Base-by-base conservation (phyloP, 2,329 filamentous ascomycete genomes). In the Penicillium sp. region DNA sequence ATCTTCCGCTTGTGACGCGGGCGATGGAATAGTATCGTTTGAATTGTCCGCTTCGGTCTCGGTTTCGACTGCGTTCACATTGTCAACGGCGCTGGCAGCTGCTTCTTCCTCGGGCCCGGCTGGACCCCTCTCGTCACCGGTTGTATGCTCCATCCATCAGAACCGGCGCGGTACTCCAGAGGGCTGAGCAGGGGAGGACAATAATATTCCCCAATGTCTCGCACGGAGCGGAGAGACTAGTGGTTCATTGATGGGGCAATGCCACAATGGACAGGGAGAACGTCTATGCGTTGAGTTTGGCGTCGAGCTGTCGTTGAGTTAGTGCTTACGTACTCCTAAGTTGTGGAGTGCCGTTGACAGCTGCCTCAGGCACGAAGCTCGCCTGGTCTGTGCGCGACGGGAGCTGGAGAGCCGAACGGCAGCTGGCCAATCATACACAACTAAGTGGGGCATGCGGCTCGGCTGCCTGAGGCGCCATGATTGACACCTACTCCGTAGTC, bases 81-180 rank as follows among this genome's bases (percentile, higher is more conserved):
- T 5, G 9, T 46, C 12, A 20, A 6, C 24, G 26, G 24, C n/a
- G 30, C 38, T 40, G 9, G 24, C 55, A 28, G 16, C 54, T 28
- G 30, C 55, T 42, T 47, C 20, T 28, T 23, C 24, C 18, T 33
- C 51, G 40, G 48, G 51, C 43, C 45, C 46, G 40, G 28, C 28
- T 43, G 51, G 33, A 33, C 51, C 56, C 47, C 47, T 59, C 52
- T 56, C 52, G 28, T 59, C 57, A 59, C 52, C 47, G 52, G 35
- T 47, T 52, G 57, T 46, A 52, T 59, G 47, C 57, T 59, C 57
- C 57, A 59, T 59, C 57, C 55, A 57, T 59, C 42, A 57, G 57
- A 21, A 23, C 21, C 20, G 7, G 40, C 40, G 40, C 40, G 40
- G 18, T n/a, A 42, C 40, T 42, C 16, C n/a, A n/a, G n/a, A n/a